Conservation (phyloP, 2,329 filamentous ascomycete genomes). For the Ophiosphaerella herpotricha region DNA sequence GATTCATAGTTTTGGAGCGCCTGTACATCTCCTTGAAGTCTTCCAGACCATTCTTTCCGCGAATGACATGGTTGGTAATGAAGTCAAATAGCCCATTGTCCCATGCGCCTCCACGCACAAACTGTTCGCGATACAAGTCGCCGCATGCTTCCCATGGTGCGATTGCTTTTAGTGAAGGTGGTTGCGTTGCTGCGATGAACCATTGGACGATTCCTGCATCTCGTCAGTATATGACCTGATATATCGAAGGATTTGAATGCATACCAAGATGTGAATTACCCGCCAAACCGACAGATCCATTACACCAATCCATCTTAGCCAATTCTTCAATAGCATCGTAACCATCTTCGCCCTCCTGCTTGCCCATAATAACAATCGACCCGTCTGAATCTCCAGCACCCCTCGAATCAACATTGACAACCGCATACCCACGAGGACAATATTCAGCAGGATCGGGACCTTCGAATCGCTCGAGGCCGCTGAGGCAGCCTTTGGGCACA, state of each 20-base stretch:
- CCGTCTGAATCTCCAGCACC: slow-evolving; percentile 41
- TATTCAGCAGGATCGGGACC: slow-evolving; percentile 47
- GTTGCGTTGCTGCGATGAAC: slow-evolving; percentile 49
- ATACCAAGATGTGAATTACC: slow-evolving; percentile 53
- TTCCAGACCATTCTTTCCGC: slow-evolving; percentile 16
- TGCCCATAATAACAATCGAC: slow-evolving; percentile 8
- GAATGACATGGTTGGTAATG: slow-evolving; percentile 24
- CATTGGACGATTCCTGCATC: slow-evolving; percentile 6
- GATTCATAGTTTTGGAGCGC: slow-evolving; percentile 11
- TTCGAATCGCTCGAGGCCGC: slow-evolving; percentile 47
- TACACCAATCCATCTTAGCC: slow-evolving; percentile 51
- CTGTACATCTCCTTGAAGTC: slow-evolving; percentile 15
- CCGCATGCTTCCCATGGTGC: slow-evolving; percentile 55
- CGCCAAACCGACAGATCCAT: slow-evolving; percentile 41
- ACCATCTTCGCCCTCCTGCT: slow-evolving; percentile 49
- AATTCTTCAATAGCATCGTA: slow-evolving; percentile 52
- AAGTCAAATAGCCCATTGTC: slow-evolving; percentile 6
- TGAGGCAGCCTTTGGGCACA: slow-evolving; percentile 9
- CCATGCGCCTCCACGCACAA: slow-evolving; percentile 16
- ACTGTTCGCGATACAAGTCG: slow-evolving; percentile 18
- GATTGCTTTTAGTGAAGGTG: slow-evolving; percentile 50
- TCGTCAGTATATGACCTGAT: background rate
- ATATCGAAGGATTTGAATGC: background rate
- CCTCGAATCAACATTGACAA: slow-evolving; percentile 37
- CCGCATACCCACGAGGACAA: slow-evolving; percentile 35